Evolutionary conservation across 2,329 filamentous ascomycete genomes (phyloP).

Genomic region (Ophiostoma populinum): DNA sequence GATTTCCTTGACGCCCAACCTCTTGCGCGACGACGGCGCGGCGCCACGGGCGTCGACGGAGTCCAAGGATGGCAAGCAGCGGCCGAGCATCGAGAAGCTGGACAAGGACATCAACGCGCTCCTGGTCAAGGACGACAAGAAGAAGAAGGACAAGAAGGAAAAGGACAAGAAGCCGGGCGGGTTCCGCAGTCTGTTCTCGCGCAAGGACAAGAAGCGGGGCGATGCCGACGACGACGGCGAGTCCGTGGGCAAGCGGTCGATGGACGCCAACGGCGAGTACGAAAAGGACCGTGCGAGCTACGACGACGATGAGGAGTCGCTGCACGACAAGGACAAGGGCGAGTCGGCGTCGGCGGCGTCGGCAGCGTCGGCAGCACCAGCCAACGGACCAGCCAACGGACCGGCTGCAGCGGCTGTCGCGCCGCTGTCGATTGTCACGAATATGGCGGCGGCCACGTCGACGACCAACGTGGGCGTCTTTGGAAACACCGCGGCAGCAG

Average conservation of each 20-base stretch:
- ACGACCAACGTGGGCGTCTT: too few species aligned
- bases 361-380: background rate
- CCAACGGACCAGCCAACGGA: background rate
- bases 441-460: constrained; percentile 49
- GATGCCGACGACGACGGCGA: constrained; percentile 39
- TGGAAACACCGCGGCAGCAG: too few species aligned
- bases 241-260: constrained; percentile 42
- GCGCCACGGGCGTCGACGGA: constrained; percentile 34
- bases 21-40: constrained; percentile 63
- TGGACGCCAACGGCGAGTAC: constrained; percentile 24
- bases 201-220: constrained; percentile 42
- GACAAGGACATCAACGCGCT: constrained; percentile 37
- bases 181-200: constrained; percentile 43
- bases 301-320: constrained; percentile 26
- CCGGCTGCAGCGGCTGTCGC: constrained; percentile 12
- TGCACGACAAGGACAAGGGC: constrained; percentile 24
- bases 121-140: constrained; percentile 50
- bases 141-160: constrained; percentile 55
- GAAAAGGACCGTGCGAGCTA: constrained; percentile 24
- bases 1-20: constrained; percentile 85
- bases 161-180: constrained; percentile 46
- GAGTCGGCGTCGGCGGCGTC: constrained; percentile 1
- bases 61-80: constrained; percentile 35
- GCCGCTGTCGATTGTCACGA: constrained; percentile 17
- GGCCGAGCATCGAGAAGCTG: constrained; percentile 56